These are phyloP conservation scores for Alternaria panax DNA, from an alignment of 2,329 filamentous ascomycete genomes.

Conservation along the genomic window DNA sequence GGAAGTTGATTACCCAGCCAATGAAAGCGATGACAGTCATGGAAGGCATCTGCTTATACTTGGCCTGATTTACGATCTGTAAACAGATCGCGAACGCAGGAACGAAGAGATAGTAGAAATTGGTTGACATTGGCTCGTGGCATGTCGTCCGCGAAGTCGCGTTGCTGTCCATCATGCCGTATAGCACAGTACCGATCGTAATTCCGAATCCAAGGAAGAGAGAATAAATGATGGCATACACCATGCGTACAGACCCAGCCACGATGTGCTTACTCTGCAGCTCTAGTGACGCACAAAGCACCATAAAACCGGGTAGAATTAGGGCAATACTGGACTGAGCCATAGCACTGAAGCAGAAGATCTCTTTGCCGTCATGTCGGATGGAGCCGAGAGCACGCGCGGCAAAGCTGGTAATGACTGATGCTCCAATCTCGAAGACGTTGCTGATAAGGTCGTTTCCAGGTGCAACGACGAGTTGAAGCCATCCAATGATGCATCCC, in stretches of 20 bases:
- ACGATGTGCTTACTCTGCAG: slow-evolving; percentile 58
- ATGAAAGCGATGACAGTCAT: slow-evolving; percentile 77
- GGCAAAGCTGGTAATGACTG: slow-evolving; percentile 59
- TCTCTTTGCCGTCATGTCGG: slow-evolving; percentile 44
- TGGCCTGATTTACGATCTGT: slow-evolving; percentile 80
- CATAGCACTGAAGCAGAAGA: slow-evolving; percentile 61
- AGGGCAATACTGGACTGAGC: slow-evolving; percentile 59
- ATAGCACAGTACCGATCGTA: slow-evolving; percentile 59
- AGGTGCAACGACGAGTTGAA: slow-evolving; percentile 78
- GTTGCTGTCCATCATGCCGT: slow-evolving; percentile 57
- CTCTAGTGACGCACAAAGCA: slow-evolving; percentile 59
- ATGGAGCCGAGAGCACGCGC: slow-evolving; percentile 60
- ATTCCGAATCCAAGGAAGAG: slow-evolving; percentile 62
- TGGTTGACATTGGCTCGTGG: slow-evolving; percentile 57
- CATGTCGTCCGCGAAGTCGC: slow-evolving; percentile 56
- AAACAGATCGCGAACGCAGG: slow-evolving; percentile 76
- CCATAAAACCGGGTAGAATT: slow-evolving; percentile 60
- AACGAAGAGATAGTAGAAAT: slow-evolving; percentile 74
- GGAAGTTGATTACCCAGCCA: slow-evolving; percentile 79
- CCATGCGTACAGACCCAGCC: slow-evolving; percentile 60
- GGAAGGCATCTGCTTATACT: slow-evolving; percentile 77
- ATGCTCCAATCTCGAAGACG: slow-evolving; percentile 59
- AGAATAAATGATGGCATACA: slow-evolving; percentile 62
- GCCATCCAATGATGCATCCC: slow-evolving; percentile 74
- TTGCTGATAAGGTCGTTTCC: slow-evolving; percentile 72